Base-by-base conservation (phyloP, 805 yeast genomes). In the Wickerhamiella qilinensis region DNA sequence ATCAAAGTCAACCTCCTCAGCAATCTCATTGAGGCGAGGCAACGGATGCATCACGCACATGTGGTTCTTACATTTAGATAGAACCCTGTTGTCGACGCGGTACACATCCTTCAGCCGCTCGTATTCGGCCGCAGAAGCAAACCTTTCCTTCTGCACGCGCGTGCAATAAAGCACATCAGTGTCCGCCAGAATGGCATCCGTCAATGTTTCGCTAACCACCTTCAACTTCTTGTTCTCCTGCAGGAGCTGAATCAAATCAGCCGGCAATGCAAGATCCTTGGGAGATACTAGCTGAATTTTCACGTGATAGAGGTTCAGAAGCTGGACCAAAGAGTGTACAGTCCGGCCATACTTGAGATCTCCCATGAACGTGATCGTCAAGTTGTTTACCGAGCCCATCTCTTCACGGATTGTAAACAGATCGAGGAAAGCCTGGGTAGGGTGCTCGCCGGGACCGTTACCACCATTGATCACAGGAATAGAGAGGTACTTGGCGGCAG, bases 11-110 rank as follows among this genome's bases (percentile, higher is more conserved):
- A 91, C 97, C 67, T 91, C 98, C 65, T 86, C 97, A 55, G 81
- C 81, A 52, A 91, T 88, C 66, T 91, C 99, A 54, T 75, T 79
- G 48, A 84, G 86, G 63, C 99, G 81, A 58, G 99, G 99, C 53
- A 91, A 73, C 59, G 99, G 99, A 60, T 91, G 99, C 94, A 91
- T 79, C 47, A 91, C 80, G 61, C 95, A 84, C 97, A 91, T 91
- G 64, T 91, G 95, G 60, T 84, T 85, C 67, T 93, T 91, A 52
- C 98, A 97, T 60, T 80, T 76, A 22, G 84, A 70, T 57, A 91
- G 71, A 45, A 88, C 80, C 63, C 71, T 77, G 73, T 88, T 88
- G 66, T 91, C 95, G 44, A 91, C 91, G 56, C 84, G 72, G 63
- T 85, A 91, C 9, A 82, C 70, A 59, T 88, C 93, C 71, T 85